Evolutionary conservation across 257 asterid species (phyloP).

Genomic region (Solanum appendiculatum): DNA sequence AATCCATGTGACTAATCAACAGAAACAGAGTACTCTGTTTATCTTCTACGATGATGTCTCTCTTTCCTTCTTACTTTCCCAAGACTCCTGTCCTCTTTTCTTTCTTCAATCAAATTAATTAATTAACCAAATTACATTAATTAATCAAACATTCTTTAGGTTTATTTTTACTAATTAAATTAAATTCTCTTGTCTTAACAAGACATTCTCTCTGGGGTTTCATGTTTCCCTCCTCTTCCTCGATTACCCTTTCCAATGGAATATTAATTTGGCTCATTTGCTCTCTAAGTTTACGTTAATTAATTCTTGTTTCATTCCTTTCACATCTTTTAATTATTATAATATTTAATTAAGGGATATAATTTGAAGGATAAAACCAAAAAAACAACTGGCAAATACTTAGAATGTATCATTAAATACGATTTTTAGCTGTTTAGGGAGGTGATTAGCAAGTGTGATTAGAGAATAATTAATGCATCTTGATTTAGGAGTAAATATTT

Average conservation of each 20-base stretch:
- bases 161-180: not conserved
- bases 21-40: constrained; percentile 2
- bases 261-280: not conserved
- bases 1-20: constrained; percentile 9
- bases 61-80: constrained; percentile 5
- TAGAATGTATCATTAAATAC: not conserved
- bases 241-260: not conserved
- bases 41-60: constrained; percentile 6
- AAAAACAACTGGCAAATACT: not conserved
- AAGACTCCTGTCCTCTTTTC: not conserved
- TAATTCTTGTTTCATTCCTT: not conserved
- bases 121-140: not conserved
- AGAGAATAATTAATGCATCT: not conserved
- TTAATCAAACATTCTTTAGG: not conserved
- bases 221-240: not conserved
- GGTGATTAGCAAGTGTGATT: not conserved
- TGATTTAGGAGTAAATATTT: not conserved
- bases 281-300: not conserved
- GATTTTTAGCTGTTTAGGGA: not conserved
- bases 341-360: not conserved
- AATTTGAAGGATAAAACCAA: not conserved
- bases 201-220: not conserved
- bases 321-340: not conserved
- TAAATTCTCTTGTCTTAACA: not conserved
- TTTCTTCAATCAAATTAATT: not conserved